Conservation (phyloP, 768 basidiomycete genomes). For the Amanita subjunquillea region DNA sequence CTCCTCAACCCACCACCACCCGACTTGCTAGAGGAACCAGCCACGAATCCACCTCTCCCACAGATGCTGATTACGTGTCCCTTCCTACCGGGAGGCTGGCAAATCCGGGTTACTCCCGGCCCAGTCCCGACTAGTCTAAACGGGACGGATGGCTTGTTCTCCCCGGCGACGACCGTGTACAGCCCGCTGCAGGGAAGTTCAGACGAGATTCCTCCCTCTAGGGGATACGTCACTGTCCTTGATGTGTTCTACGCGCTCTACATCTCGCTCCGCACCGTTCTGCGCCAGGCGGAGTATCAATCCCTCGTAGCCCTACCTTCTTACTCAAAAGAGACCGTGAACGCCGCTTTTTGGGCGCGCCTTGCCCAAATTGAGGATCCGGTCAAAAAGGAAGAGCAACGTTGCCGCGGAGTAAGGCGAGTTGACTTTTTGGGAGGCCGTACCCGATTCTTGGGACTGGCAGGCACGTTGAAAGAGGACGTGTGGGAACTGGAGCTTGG, state of each 20-base stretch:
- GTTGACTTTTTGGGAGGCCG: constrained; percentile 43
- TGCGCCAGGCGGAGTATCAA: constrained; percentile 35
- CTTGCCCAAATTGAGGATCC: constrained; percentile 23
- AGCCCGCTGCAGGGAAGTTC: constrained; percentile 12
- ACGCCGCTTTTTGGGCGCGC: constrained; percentile 35
- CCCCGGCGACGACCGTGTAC: neutral
- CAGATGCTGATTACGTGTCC: constrained; percentile 24
- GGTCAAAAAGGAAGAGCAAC: constrained; percentile 24
- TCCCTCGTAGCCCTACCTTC: constrained; percentile 14
- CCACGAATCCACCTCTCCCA: constrained; percentile 30
- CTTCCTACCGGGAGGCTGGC: constrained; percentile 16
- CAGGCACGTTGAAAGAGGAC: constrained; percentile 28
- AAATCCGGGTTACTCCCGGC: constrained; percentile 24
- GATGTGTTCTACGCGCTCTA: constrained; percentile 42
- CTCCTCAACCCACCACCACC: constrained; percentile 16
- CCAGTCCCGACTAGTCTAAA: neutral
- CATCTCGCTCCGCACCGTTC: constrained; percentile 33
- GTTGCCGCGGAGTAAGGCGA: constrained; percentile 37
- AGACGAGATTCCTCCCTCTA: neutral
- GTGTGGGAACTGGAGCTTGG: constrained; percentile 28
- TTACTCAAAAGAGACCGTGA: constrained; percentile 18
- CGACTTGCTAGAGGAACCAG: constrained; percentile 27
- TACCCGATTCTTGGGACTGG: constrained; percentile 38
- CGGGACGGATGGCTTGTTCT: neutral
- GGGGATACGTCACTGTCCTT: constrained; percentile 27